Conservation (phyloP, 768 basidiomycete species). For the Boletus eberwhitei region DNA sequence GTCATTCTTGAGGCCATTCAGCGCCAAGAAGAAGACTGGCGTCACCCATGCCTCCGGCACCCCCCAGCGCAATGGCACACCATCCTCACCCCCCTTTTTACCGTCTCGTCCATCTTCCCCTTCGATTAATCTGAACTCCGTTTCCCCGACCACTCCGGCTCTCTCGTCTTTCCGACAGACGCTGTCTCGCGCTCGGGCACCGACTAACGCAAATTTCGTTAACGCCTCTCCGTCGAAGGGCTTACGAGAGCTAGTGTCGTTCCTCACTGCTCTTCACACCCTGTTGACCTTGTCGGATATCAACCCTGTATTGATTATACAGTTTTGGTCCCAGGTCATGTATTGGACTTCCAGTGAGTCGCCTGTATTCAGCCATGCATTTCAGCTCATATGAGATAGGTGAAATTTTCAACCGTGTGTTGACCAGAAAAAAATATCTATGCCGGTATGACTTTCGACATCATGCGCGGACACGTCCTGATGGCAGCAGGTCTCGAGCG, state of each 20-base stretch:
- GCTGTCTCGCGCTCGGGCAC: conserved; percentile 53
- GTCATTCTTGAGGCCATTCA: conserved; percentile 80
- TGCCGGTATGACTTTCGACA: conserved; percentile 58
- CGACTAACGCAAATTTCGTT: conserved; percentile 49
- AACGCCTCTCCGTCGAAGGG: conserved; percentile 43
- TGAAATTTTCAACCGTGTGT: conserved; percentile 79
- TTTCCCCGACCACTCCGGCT: conserved; percentile 46
- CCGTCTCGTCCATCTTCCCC: conserved; percentile 51
- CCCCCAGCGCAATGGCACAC: conserved; percentile 35
- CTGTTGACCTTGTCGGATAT: conserved; percentile 83
- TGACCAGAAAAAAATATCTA: conserved; percentile 91
- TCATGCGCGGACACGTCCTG: conserved; percentile 3
- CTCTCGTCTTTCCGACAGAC: conserved; percentile 71
- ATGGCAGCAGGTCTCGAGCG: conserved; percentile 60
- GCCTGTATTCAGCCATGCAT: conserved; percentile 3
- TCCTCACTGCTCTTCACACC: conserved; percentile 83
- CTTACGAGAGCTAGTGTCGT: conserved; percentile 60
- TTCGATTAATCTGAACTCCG: conserved; percentile 39
- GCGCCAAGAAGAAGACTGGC: conserved; percentile 51
- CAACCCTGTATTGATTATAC: conserved; percentile 83
- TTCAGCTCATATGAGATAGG: conserved; percentile 40
- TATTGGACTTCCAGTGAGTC: conserved; percentile 93
- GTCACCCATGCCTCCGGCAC: conserved; percentile 24
- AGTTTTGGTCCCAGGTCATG: conserved; percentile 96
- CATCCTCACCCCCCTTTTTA: conserved; percentile 50